These are phyloP conservation scores for Citrus maxima DNA, from an alignment of 345 rosid species.

Conservation along the genomic window DNA sequence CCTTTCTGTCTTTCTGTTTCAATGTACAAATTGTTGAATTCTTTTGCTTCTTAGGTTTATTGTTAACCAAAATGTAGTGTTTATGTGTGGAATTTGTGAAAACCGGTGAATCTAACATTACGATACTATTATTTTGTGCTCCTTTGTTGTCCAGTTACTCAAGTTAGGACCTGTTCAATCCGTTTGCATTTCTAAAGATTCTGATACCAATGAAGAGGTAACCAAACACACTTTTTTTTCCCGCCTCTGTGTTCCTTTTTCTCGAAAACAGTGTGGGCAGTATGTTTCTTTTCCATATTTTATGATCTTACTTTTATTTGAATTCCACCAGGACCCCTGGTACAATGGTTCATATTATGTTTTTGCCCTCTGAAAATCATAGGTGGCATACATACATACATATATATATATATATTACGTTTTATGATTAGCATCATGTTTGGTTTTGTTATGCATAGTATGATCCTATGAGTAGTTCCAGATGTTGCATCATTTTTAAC, in stretches of 20 bases:
- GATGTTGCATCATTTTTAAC: conserved; percentile 24
- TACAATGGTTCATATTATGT: neutral
- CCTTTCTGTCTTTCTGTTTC: neutral
- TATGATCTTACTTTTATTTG: neutral
- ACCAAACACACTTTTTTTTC: neutral
- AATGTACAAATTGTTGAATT: neutral
- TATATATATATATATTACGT: neutral
- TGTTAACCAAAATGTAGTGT: neutral
- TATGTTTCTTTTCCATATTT: neutral
- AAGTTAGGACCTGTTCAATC: conserved; percentile 69
- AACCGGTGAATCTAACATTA: neutral
- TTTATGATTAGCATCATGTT: neutral
- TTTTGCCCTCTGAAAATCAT: neutral
- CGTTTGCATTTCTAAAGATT: conserved; percentile 57
- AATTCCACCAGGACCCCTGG: neutral
- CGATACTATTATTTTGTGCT: neutral
- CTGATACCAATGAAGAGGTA: conserved; percentile 60
- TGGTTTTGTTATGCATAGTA: neutral
- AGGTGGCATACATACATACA: neutral
- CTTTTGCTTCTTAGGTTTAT: neutral
- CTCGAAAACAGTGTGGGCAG: neutral
- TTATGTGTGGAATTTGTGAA: neutral
- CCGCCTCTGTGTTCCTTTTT: neutral
- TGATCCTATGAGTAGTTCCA: conserved; percentile 6
- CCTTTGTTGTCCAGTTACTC: conserved; percentile 53